Base-by-base conservation (phyloP, 495 filamentous ascomycete species). In the Penicillium argentinense region DNA sequence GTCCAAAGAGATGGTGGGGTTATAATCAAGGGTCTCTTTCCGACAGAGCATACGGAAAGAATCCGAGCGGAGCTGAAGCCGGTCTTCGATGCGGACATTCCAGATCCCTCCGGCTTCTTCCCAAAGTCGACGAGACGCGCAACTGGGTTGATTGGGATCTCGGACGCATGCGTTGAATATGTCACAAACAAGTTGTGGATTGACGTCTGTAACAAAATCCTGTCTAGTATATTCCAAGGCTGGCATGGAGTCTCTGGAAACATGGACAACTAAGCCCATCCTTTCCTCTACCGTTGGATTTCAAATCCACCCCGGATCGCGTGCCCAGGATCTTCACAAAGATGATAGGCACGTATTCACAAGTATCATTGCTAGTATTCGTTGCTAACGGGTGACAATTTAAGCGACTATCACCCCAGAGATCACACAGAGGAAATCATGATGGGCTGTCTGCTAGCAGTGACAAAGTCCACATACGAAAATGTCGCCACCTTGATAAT, bases 101-200 rank as follows among this genome's bases (percentile, higher is more conserved):
- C 37, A 12, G 37, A 39, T 14, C 37, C 37, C 9, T 39, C 37
- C 13, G 37, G 37, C 9, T 39, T 39, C 19, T 39, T 39, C 13
- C 37, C 37, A 13, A 39, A 39, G 7, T 22, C 17, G 1, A 39
- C 37, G 7, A 16, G 37, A 24, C 37, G 37, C 4, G 37, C 37
- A 22, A 39, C 37, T 22, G 37, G 37, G 12, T 25, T 39, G 37
- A 39, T 39, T 39, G 37, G 37, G 8, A 17, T 39, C 23, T 39
- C 37, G 23, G 37, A 39, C 9, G 37, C 37, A 22, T 39, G 37
- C 23, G 37, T 39, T 14, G 37, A 39, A n/a, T 39, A 39, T 14
- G 37, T 19, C 13, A 39, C 37, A 2, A 39, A 39, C 23, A 39
- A 39, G 12, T 13, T 39, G 19, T 39, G 37, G 37, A 39, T 39